Evolutionary conservation across 441 rosid genomes (phyloP).

Genomic region (Isatis lusitanica): DNA sequence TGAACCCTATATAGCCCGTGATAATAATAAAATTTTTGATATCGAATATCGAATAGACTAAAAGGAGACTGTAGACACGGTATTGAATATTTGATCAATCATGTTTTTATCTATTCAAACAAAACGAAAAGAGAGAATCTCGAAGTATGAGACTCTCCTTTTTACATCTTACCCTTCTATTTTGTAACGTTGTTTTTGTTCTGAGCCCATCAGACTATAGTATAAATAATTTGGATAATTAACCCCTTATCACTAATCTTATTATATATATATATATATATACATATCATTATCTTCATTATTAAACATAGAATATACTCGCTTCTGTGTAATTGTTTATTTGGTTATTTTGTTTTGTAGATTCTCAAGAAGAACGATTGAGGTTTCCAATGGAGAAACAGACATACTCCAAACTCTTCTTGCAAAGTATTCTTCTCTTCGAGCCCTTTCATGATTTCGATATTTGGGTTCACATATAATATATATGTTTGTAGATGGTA

Average conservation of each 20-base stretch:
- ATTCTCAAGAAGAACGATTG: slow-evolving; percentile 33
- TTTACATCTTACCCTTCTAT: slow-evolving; percentile 21
- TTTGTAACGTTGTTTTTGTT: slow-evolving; percentile 28
- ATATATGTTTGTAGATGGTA: background rate
- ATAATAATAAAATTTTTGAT: slow-evolving; percentile 1
- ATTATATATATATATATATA: background rate
- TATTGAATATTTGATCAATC: slow-evolving; percentile 2
- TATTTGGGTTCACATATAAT: slow-evolving; percentile 6
- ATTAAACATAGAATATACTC: background rate
- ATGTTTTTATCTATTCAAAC: slow-evolving; percentile 10
- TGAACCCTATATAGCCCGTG: slow-evolving; percentile 23
- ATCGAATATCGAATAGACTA: background rate
- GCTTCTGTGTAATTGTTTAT: slow-evolving; percentile 8
- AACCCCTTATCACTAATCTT: background rate
- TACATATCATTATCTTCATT: slow-evolving; percentile 8
- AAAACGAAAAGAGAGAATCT: slow-evolving; percentile 33
- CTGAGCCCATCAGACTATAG: slow-evolving; percentile 23
- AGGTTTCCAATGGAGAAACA: slow-evolving; percentile 31
- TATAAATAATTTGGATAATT: slow-evolving; percentile 19
- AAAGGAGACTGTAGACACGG: background rate
- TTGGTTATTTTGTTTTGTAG: slow-evolving; percentile 28
- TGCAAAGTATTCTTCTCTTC: slow-evolving; percentile 34
- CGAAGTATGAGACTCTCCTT: slow-evolving; percentile 25
- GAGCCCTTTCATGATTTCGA: slow-evolving; percentile 33
- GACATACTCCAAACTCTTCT: slow-evolving; percentile 36